Evolutionary conservation across 2,329 filamentous ascomycete species (phyloP).

Genomic region (Aspergillus piperis): DNA sequence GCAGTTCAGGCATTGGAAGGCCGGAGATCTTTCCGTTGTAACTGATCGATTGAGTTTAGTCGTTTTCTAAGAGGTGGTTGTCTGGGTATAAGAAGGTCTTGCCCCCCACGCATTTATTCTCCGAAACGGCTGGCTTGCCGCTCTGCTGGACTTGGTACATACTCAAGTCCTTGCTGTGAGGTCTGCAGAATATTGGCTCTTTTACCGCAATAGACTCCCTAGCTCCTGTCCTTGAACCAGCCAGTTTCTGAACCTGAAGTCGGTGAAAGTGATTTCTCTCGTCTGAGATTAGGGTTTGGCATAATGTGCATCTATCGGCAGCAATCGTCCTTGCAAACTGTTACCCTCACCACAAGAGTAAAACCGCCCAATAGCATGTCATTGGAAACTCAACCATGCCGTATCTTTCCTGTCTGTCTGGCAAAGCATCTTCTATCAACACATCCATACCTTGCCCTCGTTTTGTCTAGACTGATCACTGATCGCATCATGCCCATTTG

Average conservation of each 20-base stretch:
- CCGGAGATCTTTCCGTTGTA: neutral
- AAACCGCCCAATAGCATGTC: too few species aligned
- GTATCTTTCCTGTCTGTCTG: too few species aligned
- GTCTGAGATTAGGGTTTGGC: too few species aligned
- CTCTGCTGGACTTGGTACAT: neutral
- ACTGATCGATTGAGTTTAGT: neutral
- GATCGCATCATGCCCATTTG: neutral
- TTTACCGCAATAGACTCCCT: too few species aligned
- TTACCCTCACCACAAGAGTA: too few species aligned
- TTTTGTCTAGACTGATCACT: neutral
- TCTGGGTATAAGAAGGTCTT: neutral
- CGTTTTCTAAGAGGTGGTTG: neutral
- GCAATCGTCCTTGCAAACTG: too few species aligned
- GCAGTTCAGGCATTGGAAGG: neutral
- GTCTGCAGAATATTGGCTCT: neutral
- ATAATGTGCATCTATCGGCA: too few species aligned
- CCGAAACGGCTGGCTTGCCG: slow-evolving; percentile 6
- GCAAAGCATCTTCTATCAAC: too few species aligned
- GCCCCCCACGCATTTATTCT: slow-evolving; percentile 8
- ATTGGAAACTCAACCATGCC: too few species aligned
- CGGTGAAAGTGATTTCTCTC: neutral
- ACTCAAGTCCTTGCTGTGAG: slow-evolving; percentile 6
- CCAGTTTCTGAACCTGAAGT: neutral
- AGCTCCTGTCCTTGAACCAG: too few species aligned
- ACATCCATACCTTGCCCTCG: too few species aligned